Evolutionary conservation across 1,139 yeast genomes (phyloP), one percentile per base, ranked within the genome.

Genomic region (Lodderomyces parapsilosis): DNA sequence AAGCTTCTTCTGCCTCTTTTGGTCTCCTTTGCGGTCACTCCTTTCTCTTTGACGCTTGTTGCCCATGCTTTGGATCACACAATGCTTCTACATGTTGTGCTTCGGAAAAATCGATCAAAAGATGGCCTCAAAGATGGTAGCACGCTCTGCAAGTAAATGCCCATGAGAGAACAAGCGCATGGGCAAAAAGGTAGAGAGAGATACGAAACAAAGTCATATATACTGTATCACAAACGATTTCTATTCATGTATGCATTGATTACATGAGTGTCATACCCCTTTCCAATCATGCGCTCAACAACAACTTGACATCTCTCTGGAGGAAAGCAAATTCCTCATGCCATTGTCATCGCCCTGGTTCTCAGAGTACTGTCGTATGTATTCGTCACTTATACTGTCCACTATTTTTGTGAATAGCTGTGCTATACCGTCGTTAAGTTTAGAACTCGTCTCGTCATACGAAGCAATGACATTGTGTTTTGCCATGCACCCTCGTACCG

Each of bases 361-460:
- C 8, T 30, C 33, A 10, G 14, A 30, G 15, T 15, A 30, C n/a
- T 7, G 11, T 11, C 47, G 54, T 41, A 63, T 62, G 40, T 56
- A 61, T 4, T 46, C 42, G 3, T 67, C 74, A 24, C 69, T 74
- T 1, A 88, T 77, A 10, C 56, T 64, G 11, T 66, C 66, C 2
- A 74, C 61, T 2, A 78, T 63, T 22, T 58, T 55, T 41, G 70
- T 66, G 52, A 79, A 79, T 25, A 78, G 48, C 22, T 66, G 71
- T 0, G 39, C 36, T 2, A 79, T 59, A 0, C 81, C 81, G 1
- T 57, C 54, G 22, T 80, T 79, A 1, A 64, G 54, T 51, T 73
- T 76, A 11, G 83, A 75, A 56, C 82, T 76, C 2, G 81, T 74
- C 27, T 55, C 44, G 46, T 63, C 64, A 15, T 65, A 52, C 11